A percentile compares a stretch with the other conserved stretches of the same genome.
phyloP scores from a whole-genome alignment of 805 yeast species.

The Saccharomycopsis capsularis region DNA sequence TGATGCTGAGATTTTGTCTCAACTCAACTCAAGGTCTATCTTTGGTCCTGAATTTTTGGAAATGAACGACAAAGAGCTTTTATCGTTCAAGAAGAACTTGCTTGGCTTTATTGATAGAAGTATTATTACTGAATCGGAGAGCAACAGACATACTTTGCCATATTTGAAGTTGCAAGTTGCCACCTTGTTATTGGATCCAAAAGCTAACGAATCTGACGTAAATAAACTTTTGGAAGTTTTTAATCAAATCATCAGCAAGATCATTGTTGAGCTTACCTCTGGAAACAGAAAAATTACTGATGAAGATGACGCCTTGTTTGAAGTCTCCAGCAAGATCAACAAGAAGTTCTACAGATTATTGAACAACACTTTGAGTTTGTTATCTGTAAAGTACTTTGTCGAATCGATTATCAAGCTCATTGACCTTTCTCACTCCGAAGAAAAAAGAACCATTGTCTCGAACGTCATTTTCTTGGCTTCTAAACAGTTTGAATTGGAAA shows the following conservation, averaged over 20 bases:
- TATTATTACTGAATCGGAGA: constrained; percentile 25
- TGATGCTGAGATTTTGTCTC: constrained; percentile 31
- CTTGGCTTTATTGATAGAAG: constrained; percentile 48
- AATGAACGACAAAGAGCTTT: constrained; percentile 41
- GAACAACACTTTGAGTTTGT: constrained; percentile 54
- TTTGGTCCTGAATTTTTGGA: constrained; percentile 57
- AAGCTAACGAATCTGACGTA: constrained; percentile 1
- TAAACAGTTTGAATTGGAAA: constrained; percentile 63
- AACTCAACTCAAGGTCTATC: constrained; percentile 46
- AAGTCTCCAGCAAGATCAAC: constrained; percentile 26
- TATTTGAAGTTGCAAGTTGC: constrained; percentile 38
- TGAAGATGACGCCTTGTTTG: constrained; percentile 3
- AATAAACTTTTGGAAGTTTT: constrained; percentile 25
- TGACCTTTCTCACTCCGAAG: constrained; percentile 23
- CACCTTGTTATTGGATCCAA: constrained; percentile 36
- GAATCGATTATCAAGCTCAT: constrained; percentile 46
- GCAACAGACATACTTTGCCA: constrained; percentile 18
- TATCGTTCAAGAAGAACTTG: constrained; percentile 42
- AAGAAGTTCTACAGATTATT: constrained; percentile 48
- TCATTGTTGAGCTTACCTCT: constrained; percentile 22
- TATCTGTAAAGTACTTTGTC: constrained; percentile 72
- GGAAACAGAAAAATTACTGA: neutral
- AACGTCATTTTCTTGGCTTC: constrained; percentile 56
- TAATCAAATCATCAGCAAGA: constrained; percentile 24
- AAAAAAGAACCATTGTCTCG: constrained; percentile 38